Percentiles rank a stretch among this genome's conserved stretches.
Evolutionary conservation across 139 green algal species (phyloP).

Genomic region (Dunaliella sp.): DNA sequence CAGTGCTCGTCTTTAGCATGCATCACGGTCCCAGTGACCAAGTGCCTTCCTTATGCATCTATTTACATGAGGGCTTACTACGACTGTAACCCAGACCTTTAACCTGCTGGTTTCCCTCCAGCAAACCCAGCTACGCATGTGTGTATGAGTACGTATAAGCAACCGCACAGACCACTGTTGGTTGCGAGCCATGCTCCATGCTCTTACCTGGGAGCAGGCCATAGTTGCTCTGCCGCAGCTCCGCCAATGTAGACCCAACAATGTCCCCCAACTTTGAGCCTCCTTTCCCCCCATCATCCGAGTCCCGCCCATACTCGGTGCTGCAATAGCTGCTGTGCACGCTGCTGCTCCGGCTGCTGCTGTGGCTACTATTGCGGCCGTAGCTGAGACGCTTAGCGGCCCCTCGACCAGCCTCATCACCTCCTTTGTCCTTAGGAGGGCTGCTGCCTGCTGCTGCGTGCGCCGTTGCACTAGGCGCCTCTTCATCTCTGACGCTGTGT

Average conservation of each 20-base stretch:
- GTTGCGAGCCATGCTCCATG: too few relatives aligned
- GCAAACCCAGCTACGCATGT: too few relatives aligned
- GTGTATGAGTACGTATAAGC: too few relatives aligned
- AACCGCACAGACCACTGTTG: too few relatives aligned
- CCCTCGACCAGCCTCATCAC: background rate
- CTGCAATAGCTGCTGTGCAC: constrained; percentile 1
- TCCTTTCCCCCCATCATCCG: background rate
- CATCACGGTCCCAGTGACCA: too few relatives aligned
- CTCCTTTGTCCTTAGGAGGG: background rate
- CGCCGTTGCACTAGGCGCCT: too few relatives aligned
- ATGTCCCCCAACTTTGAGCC: background rate
- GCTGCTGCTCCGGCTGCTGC: background rate
- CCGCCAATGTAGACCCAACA: background rate
- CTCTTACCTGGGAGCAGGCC: background rate
- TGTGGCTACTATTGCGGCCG: background rate
- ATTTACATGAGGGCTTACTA: too few relatives aligned
- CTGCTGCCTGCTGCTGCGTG: too few relatives aligned
- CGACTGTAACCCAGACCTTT: too few relatives aligned
- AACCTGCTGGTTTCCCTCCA: too few relatives aligned
- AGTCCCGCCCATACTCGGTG: constrained; percentile 1
- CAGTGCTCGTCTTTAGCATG: too few relatives aligned
- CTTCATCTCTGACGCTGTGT: background rate
- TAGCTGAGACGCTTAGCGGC: background rate
- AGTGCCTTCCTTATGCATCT: too few relatives aligned
- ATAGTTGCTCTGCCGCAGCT: background rate